Evolutionary conservation across 805 yeast genomes (phyloP), one percentile per base, ranked within the genome.

Genomic region (Candida broadrunensis): DNA sequence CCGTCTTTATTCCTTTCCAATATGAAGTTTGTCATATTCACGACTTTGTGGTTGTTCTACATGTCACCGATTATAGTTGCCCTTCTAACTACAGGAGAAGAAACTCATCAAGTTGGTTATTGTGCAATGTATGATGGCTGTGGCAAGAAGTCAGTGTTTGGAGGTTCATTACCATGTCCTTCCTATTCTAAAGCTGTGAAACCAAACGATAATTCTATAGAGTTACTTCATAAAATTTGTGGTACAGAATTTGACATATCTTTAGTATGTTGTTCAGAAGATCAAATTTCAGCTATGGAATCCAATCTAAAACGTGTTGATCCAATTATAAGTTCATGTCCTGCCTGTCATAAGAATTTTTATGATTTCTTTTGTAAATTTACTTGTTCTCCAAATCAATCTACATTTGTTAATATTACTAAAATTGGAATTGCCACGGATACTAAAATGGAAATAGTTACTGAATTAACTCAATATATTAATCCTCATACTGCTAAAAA

Each of bases 261-360:
- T 2, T 60, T 65, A 3, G 73, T 83, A 2, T 91, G 98, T 59
- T 91, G 98, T 56, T 75, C 85, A 7, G 49, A 62, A 17, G 78
- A 67, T 14, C 97, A 90, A 55, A 60, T 85, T 5, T 48, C 56
- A 0, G 68, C 70, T 30, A 65, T 91, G 36, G 75, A 75, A 49
- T 65, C 71, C 27, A 83, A 82, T 51, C 59, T 70, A 43, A 67
- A 67, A 43, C 52, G 59, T 31, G 72, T 61, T 2, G 72, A 65
- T 37, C 72, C 75, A 1, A 49, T 70, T 31, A 63, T 70, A 19
- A 62, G 72, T 37, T 66, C 73, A 13, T 70, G 99, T 60, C 97
- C 97, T 2, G 98, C 99, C 0, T 91, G 99, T 60, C 71, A 77
- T 42, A 81, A 80, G 60, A 91, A 91, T 68, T 91, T 91, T 61